A percentile compares a stretch with the other conserved stretches of the same genome.
Conservation (phyloP, 305 asterid genomes). For the Solanum chacoense region DNA sequence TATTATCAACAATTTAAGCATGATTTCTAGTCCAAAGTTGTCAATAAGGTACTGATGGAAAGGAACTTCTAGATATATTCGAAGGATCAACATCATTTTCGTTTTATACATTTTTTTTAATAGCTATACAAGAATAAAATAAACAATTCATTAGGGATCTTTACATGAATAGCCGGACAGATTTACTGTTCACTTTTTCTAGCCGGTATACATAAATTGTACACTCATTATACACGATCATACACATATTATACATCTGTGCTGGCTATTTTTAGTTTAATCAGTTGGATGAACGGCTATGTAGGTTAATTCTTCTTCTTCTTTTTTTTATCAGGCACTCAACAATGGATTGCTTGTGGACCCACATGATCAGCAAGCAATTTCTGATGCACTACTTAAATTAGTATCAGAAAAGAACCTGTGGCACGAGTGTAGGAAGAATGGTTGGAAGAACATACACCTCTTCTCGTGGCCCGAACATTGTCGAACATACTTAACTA, state of each 20-base stretch:
- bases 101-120: not conserved
- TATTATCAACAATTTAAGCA: not conserved
- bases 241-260: not conserved
- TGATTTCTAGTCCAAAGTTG: not conserved
- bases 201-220: not conserved
- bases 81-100: not conserved
- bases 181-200: not conserved
- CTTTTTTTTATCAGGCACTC: constrained; percentile 40
- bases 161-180: not conserved
- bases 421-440: constrained; percentile 75
- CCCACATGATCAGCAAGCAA: constrained; percentile 77
- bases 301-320: not conserved
- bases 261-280: not conserved
- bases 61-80: not conserved
- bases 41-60: not conserved
- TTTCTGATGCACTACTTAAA: constrained; percentile 77
- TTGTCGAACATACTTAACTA: constrained; percentile 67
- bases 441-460: constrained; percentile 84
- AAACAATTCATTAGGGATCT: not conserved
- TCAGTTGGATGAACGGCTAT: not conserved
- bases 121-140: not conserved
- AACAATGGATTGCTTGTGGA: constrained; percentile 81
- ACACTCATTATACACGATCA: not conserved
- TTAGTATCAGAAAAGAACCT: constrained; percentile 76
- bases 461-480: constrained; percentile 94